Conservation (phyloP, 2,329 filamentous ascomycete species). For the Fusarium concolor region DNA sequence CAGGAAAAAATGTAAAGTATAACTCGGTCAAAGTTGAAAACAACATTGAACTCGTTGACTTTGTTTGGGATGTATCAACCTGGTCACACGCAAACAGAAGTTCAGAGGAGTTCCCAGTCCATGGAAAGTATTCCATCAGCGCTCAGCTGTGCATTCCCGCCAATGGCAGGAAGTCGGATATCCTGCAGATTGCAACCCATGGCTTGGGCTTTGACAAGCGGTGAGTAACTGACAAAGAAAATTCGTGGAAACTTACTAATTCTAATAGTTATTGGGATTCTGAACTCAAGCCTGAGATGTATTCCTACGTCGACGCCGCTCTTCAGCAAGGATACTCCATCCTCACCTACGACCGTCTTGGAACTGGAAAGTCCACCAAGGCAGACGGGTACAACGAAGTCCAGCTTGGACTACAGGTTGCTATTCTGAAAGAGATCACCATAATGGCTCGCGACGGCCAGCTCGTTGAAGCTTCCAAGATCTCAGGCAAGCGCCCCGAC, state of each 20-base stretch:
- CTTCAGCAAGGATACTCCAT: neutral
- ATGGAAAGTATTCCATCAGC: neutral
- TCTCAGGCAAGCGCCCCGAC: accelerated
- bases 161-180: neutral
- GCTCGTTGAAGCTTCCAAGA: accelerated
- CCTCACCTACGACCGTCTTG: neutral
- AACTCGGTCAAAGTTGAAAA: neutral
- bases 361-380: neutral
- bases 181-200: neutral
- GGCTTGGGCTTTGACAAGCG: neutral
- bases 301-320: neutral
- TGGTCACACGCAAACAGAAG: neutral
- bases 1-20: neutral
- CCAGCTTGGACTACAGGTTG: neutral
- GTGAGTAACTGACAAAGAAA: neutral
- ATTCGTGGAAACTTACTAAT: accelerated
- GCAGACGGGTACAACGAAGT: neutral
- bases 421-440: neutral
- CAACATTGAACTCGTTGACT: neutral
- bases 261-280: neutral
- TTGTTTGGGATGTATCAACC: neutral
- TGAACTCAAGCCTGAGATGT: neutral
- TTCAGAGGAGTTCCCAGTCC: accelerated
- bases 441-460: neutral
- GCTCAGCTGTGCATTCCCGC: neutral